Conservation (phyloP, 202 grass and related monocot species). For the Panicum hallii region DNA sequence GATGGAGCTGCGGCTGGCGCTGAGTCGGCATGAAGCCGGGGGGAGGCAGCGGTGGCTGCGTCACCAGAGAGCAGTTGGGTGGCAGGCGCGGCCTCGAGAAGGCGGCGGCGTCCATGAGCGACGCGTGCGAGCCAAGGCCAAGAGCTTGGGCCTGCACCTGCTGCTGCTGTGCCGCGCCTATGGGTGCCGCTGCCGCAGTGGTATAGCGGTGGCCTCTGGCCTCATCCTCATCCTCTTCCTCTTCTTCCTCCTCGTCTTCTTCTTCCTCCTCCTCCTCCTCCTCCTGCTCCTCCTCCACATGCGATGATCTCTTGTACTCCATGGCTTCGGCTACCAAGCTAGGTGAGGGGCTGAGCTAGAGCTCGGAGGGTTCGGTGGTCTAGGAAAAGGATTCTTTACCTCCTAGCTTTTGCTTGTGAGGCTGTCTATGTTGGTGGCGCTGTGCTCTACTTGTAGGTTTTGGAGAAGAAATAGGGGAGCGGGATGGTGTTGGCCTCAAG, state of each 20-base stretch:
- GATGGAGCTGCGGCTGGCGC: constrained; percentile 26
- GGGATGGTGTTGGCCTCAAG: constrained; percentile 25
- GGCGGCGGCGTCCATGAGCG: constrained; percentile 47
- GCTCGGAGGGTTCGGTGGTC: not conserved
- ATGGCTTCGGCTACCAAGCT: constrained; percentile 37
- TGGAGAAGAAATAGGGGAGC: not conserved
- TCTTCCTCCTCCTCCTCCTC: constrained; percentile 49
- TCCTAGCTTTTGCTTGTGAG: not conserved
- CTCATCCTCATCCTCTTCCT: constrained; percentile 36
- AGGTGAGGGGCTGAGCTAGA: not conserved
- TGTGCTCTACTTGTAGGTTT: constrained; percentile 46
- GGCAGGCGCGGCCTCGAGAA: constrained; percentile 77
- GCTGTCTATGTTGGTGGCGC: not conserved
- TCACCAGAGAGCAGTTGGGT: constrained; percentile 72
- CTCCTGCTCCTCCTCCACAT: constrained; percentile 46
- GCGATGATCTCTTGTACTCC: constrained; percentile 65
- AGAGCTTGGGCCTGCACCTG: constrained; percentile 41
- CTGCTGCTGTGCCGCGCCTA: constrained; percentile 23
- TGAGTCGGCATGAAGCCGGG: constrained; percentile 26
- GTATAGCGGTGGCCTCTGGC: constrained; percentile 33
- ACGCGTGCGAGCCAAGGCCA: constrained; percentile 21
- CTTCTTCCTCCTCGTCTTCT: constrained; percentile 22
- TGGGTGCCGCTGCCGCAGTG: constrained; percentile 1
- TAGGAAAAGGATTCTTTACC: constrained; percentile 27
- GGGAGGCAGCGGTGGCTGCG: constrained; percentile 18